Percentiles rank a stretch among this genome's conserved stretches.
Conservation (phyloP, 2,329 filamentous ascomycete genomes). For the Fusarium paranaense region DNA sequence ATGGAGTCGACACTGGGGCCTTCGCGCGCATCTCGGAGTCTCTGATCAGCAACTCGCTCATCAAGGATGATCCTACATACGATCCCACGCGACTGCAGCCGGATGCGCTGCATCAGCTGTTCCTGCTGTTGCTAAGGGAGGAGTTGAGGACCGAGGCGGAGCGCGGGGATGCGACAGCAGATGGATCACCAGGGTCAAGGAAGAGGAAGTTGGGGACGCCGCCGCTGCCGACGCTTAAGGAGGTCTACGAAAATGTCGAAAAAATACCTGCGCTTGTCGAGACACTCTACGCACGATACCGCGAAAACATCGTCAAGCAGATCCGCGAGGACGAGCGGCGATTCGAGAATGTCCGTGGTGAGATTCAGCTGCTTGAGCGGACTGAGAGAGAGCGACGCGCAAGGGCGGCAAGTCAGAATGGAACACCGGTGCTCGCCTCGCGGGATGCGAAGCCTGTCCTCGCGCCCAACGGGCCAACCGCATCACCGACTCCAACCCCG, state of each 20-base stretch:
- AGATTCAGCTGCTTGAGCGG: constrained; percentile 76
- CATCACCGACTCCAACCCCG: constrained; percentile 38
- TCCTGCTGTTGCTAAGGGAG: constrained; percentile 79
- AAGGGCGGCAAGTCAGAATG: constrained; percentile 51
- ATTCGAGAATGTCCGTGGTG: constrained; percentile 71
- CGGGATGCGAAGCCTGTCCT: constrained; percentile 47
- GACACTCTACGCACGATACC: constrained; percentile 80
- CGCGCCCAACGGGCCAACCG: constrained; percentile 39
- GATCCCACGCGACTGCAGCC: constrained; percentile 80
- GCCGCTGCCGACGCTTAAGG: constrained; percentile 71
- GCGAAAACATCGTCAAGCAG: constrained; percentile 73
- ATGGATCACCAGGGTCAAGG: constrained; percentile 67
- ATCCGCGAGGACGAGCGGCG: constrained; percentile 80
- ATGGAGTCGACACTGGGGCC: constrained; percentile 73
- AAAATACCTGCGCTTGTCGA: constrained; percentile 78
- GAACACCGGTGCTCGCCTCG: constrained; percentile 48
- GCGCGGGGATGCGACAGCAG: constrained; percentile 52
- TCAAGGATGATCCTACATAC: constrained; percentile 77
- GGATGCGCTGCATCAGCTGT: constrained; percentile 82
- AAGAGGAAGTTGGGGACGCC: constrained; percentile 82
- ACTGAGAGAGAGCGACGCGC: constrained; percentile 52
- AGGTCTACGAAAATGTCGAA: constrained; percentile 73
- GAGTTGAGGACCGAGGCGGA: constrained; percentile 70
- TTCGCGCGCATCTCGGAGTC: constrained; percentile 80
- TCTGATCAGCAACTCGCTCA: constrained; percentile 78